Percentiles rank a stretch among this genome's conserved stretches.
Evolutionary conservation across 2,329 filamentous ascomycete species (phyloP).

Genomic region (Ampelomyces quisqualis): DNA sequence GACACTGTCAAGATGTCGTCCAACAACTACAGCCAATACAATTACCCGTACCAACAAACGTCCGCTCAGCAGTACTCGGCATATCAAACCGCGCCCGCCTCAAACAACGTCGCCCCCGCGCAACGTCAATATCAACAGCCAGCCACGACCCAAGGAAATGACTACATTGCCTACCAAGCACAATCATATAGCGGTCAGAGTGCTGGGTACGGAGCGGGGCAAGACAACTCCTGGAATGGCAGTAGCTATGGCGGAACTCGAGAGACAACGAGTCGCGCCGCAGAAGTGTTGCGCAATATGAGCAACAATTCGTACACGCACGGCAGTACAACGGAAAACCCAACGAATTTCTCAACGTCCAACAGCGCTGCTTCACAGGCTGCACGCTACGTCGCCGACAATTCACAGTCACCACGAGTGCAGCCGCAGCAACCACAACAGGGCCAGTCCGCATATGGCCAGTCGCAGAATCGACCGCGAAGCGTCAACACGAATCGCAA

Average conservation of each 20-base stretch:
- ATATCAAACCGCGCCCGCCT: constrained; percentile 28
- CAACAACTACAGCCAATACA: constrained; percentile 31
- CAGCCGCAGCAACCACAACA: constrained; percentile 25
- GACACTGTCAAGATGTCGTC: constrained; percentile 22
- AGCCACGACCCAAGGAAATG: constrained; percentile 24
- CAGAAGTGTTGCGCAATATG: constrained; percentile 38
- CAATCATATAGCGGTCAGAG: constrained; percentile 23
- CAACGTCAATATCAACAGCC: constrained; percentile 31
- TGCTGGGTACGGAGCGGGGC: constrained; percentile 22
- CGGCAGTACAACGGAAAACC: constrained; percentile 15
- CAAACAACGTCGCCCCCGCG: constrained; percentile 25
- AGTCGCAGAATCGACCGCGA: constrained; percentile 27
- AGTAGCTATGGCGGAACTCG: constrained; percentile 27
- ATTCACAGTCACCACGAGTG: constrained; percentile 13
- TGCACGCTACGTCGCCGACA: constrained; percentile 19
- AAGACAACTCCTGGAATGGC: constrained; percentile 25
- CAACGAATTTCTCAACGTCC: constrained; percentile 25
- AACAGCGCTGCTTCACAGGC: constrained; percentile 20
- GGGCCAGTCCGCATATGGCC: constrained; percentile 18
- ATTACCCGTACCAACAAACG: constrained; percentile 31
- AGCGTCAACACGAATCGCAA: constrained; percentile 30
- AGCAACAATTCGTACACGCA: constrained; percentile 33
- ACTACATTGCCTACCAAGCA: constrained; percentile 31
- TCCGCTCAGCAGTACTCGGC: constrained; percentile 31
- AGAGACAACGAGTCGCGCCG: constrained; percentile 33